Base-by-base conservation (phyloP, 768 basidiomycete genomes). In the Sistotremastrum niveocremeum region DNA sequence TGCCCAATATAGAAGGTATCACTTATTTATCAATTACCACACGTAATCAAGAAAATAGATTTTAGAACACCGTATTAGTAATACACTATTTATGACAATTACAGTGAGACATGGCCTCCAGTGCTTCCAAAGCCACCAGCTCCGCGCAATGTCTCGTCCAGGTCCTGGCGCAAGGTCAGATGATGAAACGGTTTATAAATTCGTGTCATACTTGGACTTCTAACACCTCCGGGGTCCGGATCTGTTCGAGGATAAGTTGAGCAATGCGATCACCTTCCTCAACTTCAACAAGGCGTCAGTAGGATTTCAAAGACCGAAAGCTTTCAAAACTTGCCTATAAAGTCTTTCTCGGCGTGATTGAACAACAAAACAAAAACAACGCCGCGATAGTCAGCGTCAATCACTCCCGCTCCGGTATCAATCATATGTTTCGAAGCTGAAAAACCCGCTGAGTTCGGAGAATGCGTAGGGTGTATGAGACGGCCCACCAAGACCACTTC, bases 341-440 rank as follows among this genome's bases (percentile, higher is more conserved):
- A 99, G 56, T 97, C 89, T 48, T 76, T 69, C 61, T 95, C 88
- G 0, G 84, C 84, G 46, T 81, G 75, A 60, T 99, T 98, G 76
- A 89, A 97, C 39, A 99, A 70, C 31, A 99, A 70, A 34, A 98
- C 87, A 57, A 83, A 90, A 40, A 99, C 76, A 8, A 79, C 68
- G 20, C 95, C 95, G 45, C 95, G 74, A 63, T 99, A 98, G 61
- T 99, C 95, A 5, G 89, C 87, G 52, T 99, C 95, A 43, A 99
- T 76, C 5, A 99, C 95, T 20, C 94, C 95, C 7, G 95, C 95
- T 2, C 95, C 95, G 1, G 94, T 98, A 58, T 93, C 87, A 48
- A 98, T 97, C 79, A 89, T 90, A 62, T 88, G 91, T 60, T 99
- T 99, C 10, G 86, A 85, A 12, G 95, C 95, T 95, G 51, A 11